These are phyloP conservation scores for Ceratocystis ficicola DNA, from an alignment of 2,329 filamentous ascomycete species.

Conservation along the genomic window DNA sequence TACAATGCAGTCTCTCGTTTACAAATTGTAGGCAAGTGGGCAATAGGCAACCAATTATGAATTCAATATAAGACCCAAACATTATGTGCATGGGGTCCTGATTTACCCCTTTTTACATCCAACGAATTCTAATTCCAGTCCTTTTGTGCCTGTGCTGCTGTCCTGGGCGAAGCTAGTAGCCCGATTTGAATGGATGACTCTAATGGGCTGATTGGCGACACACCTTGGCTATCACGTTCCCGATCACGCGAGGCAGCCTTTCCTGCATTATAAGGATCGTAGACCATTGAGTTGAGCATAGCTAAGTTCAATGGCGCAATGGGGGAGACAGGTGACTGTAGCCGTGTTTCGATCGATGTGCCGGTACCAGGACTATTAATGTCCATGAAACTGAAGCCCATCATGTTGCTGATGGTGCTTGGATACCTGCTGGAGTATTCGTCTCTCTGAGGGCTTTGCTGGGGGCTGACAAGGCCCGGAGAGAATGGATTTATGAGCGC, in stretches of 20 bases:
- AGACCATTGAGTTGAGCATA: slow-evolving; percentile 42
- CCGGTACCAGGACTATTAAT: background rate
- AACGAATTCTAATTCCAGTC: slow-evolving; percentile 5
- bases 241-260: slow-evolving; percentile 25
- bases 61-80: background rate
- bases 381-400: slow-evolving; percentile 15
- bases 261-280: slow-evolving; percentile 34
- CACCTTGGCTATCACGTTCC: slow-evolving; percentile 30
- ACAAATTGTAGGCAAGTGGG: too few relatives aligned
- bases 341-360: background rate
- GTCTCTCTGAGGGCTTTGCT: background rate
- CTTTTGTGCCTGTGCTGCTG: slow-evolving; percentile 5
- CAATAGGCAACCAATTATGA: background rate
- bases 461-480: background rate
- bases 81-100: background rate
- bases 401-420: slow-evolving; percentile 16
- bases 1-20: too few relatives aligned
- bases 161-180: slow-evolving; percentile 15
- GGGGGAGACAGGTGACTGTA: background rate
- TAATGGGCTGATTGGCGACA: slow-evolving; percentile 10
- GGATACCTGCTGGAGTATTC: slow-evolving; percentile 20
- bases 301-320: slow-evolving; percentile 19
- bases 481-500: background rate
- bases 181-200: slow-evolving; percentile 18
- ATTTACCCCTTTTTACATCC: background rate